A percentile compares a stretch with the other conserved stretches of the same genome.
Conservation (phyloP, 192 early-diverging fungal species). For the Coemansia sp. region DNA sequence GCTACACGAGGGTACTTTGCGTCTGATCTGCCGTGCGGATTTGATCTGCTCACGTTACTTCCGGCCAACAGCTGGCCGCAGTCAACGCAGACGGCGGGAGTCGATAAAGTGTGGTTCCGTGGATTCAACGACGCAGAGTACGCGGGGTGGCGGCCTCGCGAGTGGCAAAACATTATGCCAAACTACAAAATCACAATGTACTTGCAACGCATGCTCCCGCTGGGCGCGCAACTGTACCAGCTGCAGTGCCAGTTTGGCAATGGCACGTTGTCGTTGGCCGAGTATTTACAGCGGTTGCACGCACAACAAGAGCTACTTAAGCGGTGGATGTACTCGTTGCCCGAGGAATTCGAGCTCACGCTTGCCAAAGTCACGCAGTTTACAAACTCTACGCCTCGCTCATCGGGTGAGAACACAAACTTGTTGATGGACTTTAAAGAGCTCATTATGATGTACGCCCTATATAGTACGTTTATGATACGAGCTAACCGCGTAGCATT, state of each 20-base stretch:
- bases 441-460: constrained; percentile 47
- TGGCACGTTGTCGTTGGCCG: constrained; percentile 15
- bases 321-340: constrained; percentile 50
- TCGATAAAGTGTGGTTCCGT: constrained; percentile 35
- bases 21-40: constrained; percentile 34
- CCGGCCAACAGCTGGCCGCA: constrained; percentile 38
- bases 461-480: constrained; percentile 47
- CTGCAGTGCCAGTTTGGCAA: constrained; percentile 34
- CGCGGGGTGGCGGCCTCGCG: constrained; percentile 40
- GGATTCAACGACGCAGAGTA: constrained; percentile 44
- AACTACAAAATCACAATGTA: constrained; percentile 43
- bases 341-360: constrained; percentile 47
- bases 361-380: constrained; percentile 33
- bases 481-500: constrained; percentile 49
- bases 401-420: constrained; percentile 23
- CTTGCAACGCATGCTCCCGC: constrained; percentile 48
- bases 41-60: constrained; percentile 44
- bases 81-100: constrained; percentile 9
- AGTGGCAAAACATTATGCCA: constrained; percentile 39
- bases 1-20: constrained; percentile 38
- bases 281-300: constrained; percentile 31
- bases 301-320: constrained; percentile 43
- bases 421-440: constrained; percentile 50
- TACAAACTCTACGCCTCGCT: constrained; percentile 2
- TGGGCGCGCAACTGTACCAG: constrained; percentile 39